These are phyloP conservation scores for Komagataella kurtzmanii DNA, from an alignment of 805 yeast genomes.

Conservation along the genomic window DNA sequence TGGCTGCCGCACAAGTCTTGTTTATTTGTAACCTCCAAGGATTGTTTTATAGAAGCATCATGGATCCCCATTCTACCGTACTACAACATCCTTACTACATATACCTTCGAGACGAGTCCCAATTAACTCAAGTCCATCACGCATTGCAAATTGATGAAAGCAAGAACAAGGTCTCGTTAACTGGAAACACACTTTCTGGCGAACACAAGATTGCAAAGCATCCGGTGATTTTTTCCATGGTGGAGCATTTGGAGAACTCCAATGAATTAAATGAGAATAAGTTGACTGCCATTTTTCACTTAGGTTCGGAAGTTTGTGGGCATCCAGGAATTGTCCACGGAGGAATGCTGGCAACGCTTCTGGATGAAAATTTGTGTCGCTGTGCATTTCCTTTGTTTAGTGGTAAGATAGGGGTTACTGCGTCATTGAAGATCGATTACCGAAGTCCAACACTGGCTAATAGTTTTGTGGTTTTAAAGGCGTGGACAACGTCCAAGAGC, in stretches of 20 bases:
- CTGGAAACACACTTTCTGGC: slow-evolving; percentile 6
- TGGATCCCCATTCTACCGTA: neutral
- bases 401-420: slow-evolving; percentile 36
- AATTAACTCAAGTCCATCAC: neutral
- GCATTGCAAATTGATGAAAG: neutral
- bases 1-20: neutral
- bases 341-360: slow-evolving; percentile 36
- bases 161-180: slow-evolving; percentile 4
- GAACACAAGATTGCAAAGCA: slow-evolving; percentile 2
- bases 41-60: no score
- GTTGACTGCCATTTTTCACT: slow-evolving; percentile 27
- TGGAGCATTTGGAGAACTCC: neutral
- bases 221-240: slow-evolving; percentile 4
- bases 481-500: neutral
- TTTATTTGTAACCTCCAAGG: neutral
- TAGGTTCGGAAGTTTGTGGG: slow-evolving; percentile 30
- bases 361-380: slow-evolving; percentile 39
- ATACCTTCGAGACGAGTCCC: neutral
- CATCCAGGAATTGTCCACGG: slow-evolving; percentile 39
- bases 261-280: slow-evolving; percentile 18
- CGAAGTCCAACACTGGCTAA: slow-evolving; percentile 9
- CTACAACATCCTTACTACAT: slow-evolving; percentile 2
- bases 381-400: slow-evolving; percentile 35
- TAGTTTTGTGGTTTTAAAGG: slow-evolving; percentile 1
- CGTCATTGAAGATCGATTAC: slow-evolving; percentile 28